Evolutionary conservation across 108 stramenopile species (phyloP).

Genomic region (Skeletonema marinoi): DNA sequence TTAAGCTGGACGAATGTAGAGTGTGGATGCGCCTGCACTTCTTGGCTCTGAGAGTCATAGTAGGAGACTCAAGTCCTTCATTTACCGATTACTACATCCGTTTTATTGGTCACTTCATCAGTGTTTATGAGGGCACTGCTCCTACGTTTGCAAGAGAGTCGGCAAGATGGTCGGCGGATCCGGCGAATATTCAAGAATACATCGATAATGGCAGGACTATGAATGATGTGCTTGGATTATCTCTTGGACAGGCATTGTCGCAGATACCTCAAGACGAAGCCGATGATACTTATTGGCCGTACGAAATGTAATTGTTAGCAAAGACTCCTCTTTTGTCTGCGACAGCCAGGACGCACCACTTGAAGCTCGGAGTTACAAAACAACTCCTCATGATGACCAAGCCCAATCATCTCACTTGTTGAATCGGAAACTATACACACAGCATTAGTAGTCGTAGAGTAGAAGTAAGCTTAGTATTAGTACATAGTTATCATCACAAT

Average conservation of each 20-base stretch:
- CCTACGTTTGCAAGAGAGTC: slow-evolving; percentile 64
- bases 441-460: too few relatives aligned
- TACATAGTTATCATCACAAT: background rate
- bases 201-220: slow-evolving; percentile 50
- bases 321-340: too few relatives aligned
- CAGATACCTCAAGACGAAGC: slow-evolving; percentile 50
- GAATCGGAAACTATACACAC: too few relatives aligned
- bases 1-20: slow-evolving; percentile 66
- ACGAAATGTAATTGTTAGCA: background rate
- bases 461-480: background rate
- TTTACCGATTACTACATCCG: slow-evolving; percentile 76
- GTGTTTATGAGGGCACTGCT: slow-evolving; percentile 60
- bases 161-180: slow-evolving; percentile 64
- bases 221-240: slow-evolving; percentile 58
- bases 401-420: too few relatives aligned
- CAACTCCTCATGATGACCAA: too few relatives aligned
- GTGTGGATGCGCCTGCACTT: slow-evolving; percentile 84
- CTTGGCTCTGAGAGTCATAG: slow-evolving; percentile 63
- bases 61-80: slow-evolving; percentile 23
- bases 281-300: slow-evolving; percentile 57
- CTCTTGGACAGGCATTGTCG: slow-evolving; percentile 20
- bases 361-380: too few relatives aligned
- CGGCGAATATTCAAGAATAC: slow-evolving; percentile 54
- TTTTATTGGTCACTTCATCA: slow-evolving; percentile 77
- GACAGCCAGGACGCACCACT: too few relatives aligned